These are phyloP conservation scores for Somion occarium DNA, from an alignment of 1,284 basidiomycete genomes.

Conservation along the genomic window DNA sequence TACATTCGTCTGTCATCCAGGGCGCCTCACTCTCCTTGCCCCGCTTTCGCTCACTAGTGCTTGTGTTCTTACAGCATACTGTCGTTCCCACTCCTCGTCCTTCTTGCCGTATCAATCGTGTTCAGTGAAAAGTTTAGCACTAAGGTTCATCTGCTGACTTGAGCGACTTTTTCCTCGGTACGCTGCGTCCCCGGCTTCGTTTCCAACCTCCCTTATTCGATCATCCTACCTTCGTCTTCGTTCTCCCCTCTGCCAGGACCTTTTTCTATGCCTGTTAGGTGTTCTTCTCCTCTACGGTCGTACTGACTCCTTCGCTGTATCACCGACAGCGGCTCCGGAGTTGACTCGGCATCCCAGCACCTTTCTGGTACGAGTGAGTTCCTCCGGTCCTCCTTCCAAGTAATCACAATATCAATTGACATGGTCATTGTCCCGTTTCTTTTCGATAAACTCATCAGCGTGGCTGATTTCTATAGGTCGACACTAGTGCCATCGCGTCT, in stretches of 20 bases:
- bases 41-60: neutral
- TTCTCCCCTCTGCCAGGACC: neutral
- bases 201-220: conserved; percentile 7
- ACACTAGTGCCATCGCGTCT: conserved; percentile 16
- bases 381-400: neutral
- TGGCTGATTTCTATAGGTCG: conserved; percentile 8
- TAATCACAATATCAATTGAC: conserved; percentile 7
- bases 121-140: neutral
- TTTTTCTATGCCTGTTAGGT: neutral
- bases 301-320: conserved; percentile 14
- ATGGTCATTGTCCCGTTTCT: conserved; percentile 16
- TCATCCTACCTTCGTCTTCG: conserved; percentile 1
- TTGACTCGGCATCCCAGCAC: conserved; percentile 4
- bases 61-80: conserved; percentile 2
- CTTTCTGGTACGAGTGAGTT: conserved; percentile 3
- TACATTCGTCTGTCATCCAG: too few species aligned
- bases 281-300: neutral
- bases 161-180: conserved; percentile 4
- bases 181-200: conserved; percentile 1
- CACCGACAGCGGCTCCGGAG: conserved; percentile 36
- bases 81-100: neutral
- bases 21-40: conserved; percentile 9
- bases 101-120: neutral
- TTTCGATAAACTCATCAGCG: conserved; percentile 5
- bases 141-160: conserved; percentile 7